Conservation (phyloP, 306 rosid species). For the Vachellia collinsii region DNA sequence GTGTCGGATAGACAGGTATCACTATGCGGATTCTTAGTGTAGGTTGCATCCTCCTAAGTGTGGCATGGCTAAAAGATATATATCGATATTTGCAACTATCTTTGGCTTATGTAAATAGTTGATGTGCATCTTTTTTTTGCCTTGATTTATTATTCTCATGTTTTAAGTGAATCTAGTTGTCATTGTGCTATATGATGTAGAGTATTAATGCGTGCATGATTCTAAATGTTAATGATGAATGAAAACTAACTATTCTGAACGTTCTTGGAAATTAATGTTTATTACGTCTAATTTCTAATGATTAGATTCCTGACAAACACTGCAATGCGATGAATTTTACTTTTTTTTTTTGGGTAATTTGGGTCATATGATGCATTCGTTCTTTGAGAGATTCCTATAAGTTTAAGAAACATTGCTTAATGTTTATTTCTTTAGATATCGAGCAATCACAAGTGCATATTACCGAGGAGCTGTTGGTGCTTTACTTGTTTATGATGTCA, state of each 20-base stretch:
- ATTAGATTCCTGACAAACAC: not conserved
- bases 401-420: slow-evolving; percentile 14
- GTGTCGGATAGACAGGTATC: not conserved
- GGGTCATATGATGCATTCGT: not conserved
- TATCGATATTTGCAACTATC: not conserved
- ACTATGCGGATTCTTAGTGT: not conserved
- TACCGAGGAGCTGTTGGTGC: slow-evolving; percentile 67
- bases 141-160: not conserved
- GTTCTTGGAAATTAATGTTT: not conserved
- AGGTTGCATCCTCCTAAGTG: not conserved
- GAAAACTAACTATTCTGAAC: not conserved
- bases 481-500: slow-evolving; percentile 61
- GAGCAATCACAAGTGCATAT: slow-evolving; percentile 66
- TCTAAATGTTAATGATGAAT: not conserved
- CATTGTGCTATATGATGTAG: not conserved
- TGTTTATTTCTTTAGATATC: slow-evolving; percentile 45
- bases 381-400: slow-evolving; percentile 5
- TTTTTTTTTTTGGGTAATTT: not conserved
- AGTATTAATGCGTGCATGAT: not conserved
- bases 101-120: not conserved
- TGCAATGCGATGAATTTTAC: not conserved
- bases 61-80: not conserved
- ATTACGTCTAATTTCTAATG: not conserved
- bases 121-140: not conserved
- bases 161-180: not conserved